Evolutionary conservation across 495 filamentous ascomycete genomes (phyloP).

Genomic region (Evernia prunastri): DNA sequence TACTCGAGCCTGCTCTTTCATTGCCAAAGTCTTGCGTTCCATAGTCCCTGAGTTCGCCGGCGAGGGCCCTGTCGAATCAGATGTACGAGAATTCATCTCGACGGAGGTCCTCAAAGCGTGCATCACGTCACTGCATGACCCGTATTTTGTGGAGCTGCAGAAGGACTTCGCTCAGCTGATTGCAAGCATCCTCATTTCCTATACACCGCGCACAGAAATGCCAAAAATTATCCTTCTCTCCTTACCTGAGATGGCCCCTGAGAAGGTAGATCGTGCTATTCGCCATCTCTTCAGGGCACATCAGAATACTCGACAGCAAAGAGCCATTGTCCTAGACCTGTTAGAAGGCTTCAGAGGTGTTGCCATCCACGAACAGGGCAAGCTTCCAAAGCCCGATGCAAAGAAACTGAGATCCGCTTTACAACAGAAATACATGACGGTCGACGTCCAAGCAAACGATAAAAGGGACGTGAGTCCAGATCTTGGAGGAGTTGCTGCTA

Average conservation of each 20-base stretch:
- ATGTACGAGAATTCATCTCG: constrained; percentile 86
- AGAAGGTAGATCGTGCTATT: constrained; percentile 56
- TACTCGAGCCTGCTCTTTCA: constrained; percentile 76
- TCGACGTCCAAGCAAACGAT: constrained; percentile 37
- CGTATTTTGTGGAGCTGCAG: constrained; percentile 94
- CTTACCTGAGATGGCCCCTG: constrained; percentile 53
- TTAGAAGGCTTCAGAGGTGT: constrained; percentile 80
- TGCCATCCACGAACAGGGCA: constrained; percentile 87
- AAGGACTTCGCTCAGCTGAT: constrained; percentile 87
- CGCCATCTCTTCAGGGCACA: constrained; percentile 45
- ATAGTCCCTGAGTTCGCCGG: constrained; percentile 72
- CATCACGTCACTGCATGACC: constrained; percentile 83
- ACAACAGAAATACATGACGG: constrained; percentile 51
- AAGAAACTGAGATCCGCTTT: constrained; percentile 46
- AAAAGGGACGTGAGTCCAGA: constrained; percentile 55
- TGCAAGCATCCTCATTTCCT: constrained; percentile 72
- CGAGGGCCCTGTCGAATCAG: constrained; percentile 49
- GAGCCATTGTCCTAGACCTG: constrained; percentile 79
- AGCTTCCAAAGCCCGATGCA: constrained; percentile 53
- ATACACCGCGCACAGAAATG: constrained; percentile 53
- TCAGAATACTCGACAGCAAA: constrained; percentile 61
- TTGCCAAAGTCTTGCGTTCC: constrained; percentile 74
- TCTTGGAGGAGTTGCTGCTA: constrained; percentile 58
- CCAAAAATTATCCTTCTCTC: constrained; percentile 49
- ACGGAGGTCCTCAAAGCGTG: constrained; percentile 75